Percentiles rank a stretch among this genome's conserved stretches.
Evolutionary conservation across 129 eudicot species (phyloP).

Genomic region (Helichrysum umbraculigerum): DNA sequence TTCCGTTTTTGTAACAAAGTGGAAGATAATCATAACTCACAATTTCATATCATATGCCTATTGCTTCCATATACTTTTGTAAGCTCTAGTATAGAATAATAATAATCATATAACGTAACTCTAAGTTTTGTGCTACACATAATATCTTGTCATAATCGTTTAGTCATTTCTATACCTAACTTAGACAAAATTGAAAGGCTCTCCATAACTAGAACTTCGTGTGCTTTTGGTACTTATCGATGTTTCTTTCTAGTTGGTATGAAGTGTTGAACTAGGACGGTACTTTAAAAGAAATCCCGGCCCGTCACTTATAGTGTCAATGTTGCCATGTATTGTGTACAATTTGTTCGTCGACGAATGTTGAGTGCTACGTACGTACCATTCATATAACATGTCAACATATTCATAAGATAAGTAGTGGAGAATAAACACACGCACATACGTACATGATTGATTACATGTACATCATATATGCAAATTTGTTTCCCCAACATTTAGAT

Average conservation of each 20-base stretch:
- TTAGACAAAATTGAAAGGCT: constrained; percentile 26
- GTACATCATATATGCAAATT: background rate
- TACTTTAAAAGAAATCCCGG: constrained; percentile 4
- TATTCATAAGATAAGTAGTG: background rate
- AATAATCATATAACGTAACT: background rate
- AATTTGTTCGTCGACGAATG: background rate
- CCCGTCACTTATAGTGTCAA: background rate
- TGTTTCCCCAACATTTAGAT: background rate
- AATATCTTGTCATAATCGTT: constrained; percentile 17
- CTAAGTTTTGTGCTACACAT: background rate
- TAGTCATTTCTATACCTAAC: constrained; percentile 40
- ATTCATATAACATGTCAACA: background rate
- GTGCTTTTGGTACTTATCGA: constrained; percentile 21
- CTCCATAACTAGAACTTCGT: constrained; percentile 35
- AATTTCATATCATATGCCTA: background rate
- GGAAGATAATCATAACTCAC: constrained; percentile 13
- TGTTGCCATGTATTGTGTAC: constrained; percentile 16
- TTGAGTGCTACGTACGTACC: constrained; percentile 12
- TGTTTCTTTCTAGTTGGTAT: constrained; percentile 29
- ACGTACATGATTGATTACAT: too few species aligned
- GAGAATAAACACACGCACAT: background rate
- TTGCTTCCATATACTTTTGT: too few species aligned
- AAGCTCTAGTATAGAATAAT: too few species aligned
- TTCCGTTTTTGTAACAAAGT: constrained; percentile 28
- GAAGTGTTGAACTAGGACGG: constrained; percentile 32